Conservation (phyloP, 1,284 basidiomycete species). For the Quambalaria eucalypti region DNA sequence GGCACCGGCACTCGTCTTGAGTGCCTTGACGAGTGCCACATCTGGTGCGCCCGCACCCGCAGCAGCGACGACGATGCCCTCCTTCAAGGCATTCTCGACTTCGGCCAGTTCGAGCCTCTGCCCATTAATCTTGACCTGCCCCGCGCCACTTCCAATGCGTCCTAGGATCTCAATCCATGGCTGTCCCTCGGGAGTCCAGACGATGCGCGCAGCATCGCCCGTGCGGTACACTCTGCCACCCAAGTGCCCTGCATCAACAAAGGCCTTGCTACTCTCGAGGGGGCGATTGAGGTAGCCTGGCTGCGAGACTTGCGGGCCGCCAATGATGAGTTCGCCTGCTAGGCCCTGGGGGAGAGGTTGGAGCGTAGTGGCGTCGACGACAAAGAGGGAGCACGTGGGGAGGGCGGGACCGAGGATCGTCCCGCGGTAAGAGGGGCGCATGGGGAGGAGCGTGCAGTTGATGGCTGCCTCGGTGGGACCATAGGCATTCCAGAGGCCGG, state of each 20-base stretch:
- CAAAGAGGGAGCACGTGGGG: constrained; percentile 9
- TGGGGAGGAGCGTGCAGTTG: constrained; percentile 13
- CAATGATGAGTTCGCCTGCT: constrained; percentile 12
- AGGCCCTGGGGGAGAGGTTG: constrained; percentile 3
- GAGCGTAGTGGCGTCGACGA: constrained; percentile 3
- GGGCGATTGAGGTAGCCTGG: constrained; percentile 11
- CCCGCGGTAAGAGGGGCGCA: constrained; percentile 8
- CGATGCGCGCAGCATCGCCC: constrained; percentile 7
- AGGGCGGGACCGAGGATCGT: constrained; percentile 11
- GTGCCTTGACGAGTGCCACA: too few relatives aligned
- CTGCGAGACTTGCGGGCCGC: constrained; percentile 9
- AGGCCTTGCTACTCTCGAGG: constrained; percentile 5
- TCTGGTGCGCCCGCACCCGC: too few relatives aligned
- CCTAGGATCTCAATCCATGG: constrained; percentile 14
- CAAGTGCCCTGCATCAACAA: constrained; percentile 2
- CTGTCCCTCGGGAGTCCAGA: constrained; percentile 7
- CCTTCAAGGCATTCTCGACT: constrained; percentile 3
- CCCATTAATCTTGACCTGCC: constrained; percentile 13
- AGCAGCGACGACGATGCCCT: too few relatives aligned
- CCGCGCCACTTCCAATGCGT: constrained; percentile 5
- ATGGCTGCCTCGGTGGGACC: constrained; percentile 13
- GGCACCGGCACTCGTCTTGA: too few relatives aligned
- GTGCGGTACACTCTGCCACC: constrained; percentile 9
- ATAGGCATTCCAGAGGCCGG: constrained; percentile 12
- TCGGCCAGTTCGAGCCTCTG: constrained; percentile 12